Conservation (phyloP, 331 rosid genomes). For the Quercus tomentella region DNA sequence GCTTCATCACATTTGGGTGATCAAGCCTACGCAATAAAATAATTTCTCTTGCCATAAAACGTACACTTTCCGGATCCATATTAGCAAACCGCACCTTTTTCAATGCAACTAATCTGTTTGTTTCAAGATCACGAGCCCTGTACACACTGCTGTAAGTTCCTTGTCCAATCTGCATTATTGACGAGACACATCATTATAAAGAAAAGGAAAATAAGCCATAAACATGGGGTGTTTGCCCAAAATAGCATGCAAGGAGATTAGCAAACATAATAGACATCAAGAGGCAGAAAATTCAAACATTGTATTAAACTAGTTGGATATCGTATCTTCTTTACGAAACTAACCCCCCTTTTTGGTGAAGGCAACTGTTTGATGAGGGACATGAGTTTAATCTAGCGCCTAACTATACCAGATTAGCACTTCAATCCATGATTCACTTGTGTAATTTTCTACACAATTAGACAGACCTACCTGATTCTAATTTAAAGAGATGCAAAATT, state of each 20-base stretch:
- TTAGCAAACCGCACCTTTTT: slow-evolving; percentile 85
- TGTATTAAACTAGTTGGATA: too few relatives aligned
- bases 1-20: slow-evolving; percentile 95
- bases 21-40: slow-evolving; percentile 66
- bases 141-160: slow-evolving; percentile 94
- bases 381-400: too few relatives aligned
- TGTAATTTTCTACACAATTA: too few relatives aligned
- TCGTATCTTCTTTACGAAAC: too few relatives aligned
- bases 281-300: too few relatives aligned
- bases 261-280: background rate
- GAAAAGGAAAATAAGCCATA: background rate
- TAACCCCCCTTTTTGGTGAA: too few relatives aligned
- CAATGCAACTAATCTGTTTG: slow-evolving; percentile 71
- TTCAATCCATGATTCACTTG: too few relatives aligned
- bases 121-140: slow-evolving; percentile 78
- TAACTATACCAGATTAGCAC: too few relatives aligned
- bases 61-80: slow-evolving; percentile 90
- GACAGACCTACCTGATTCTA: too few relatives aligned
- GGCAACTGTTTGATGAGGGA: too few relatives aligned
- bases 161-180: slow-evolving; percentile 68
- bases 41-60: slow-evolving; percentile 86
- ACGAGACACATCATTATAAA: background rate
- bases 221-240: background rate
- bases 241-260: background rate
- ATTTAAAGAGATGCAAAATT: too few relatives aligned